Evolutionary conservation across 176 grass and related monocot species (phyloP), one percentile per base, ranked within the genome.

Genomic region (Poa annua): DNA sequence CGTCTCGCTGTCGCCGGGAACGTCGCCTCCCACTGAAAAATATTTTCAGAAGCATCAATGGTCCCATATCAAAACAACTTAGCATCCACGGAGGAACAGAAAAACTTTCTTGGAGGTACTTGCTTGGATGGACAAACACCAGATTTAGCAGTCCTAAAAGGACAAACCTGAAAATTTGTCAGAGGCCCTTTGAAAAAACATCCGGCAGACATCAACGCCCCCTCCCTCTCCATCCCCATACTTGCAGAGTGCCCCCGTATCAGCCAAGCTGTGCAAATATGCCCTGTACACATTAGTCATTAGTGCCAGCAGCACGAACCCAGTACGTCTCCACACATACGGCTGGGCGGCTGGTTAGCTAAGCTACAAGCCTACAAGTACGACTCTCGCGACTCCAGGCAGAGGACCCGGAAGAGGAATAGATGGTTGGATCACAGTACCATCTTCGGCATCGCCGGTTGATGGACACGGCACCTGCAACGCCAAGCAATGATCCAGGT

Each of bases 401-500:
- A 75, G 44, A 85, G 74, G 49, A 35, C 20, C 24, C 4, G n/a
- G 76, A 34, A 36, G 42, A 65, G 14, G 49, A 4, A 39, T 2
- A 12, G 10, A 41, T 56, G 84, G 84, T 53, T n/a, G 66, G 39
- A 65, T 78, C 66, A n/a, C 36, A 35, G 48, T 51, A 41, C 74
- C 84, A 15, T 16, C 75, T 86, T 59, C 84, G 49, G 0, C 84
- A 80, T 54, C 88, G 88, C 75, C 80, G 88, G 60, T 2, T 90
- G 80, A 87, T 90, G 88, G 88, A 84, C 21, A 68, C 71, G 3
- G 12, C 38, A 0, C 50, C 84, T 9, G 48, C 68, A 6, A 4
- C 45, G 45, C 25, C 71, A 15, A 34, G 47, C 71, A n/a, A 12
- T 32, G 41, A 76, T 60, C 22, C 77, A 67, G 75, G 67, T 86